Percentiles rank a stretch among this genome's conserved stretches.
phyloP scores from a whole-genome alignment of 2,329 filamentous ascomycete genomes.

The Talaromyces albobiverticillius region DNA sequence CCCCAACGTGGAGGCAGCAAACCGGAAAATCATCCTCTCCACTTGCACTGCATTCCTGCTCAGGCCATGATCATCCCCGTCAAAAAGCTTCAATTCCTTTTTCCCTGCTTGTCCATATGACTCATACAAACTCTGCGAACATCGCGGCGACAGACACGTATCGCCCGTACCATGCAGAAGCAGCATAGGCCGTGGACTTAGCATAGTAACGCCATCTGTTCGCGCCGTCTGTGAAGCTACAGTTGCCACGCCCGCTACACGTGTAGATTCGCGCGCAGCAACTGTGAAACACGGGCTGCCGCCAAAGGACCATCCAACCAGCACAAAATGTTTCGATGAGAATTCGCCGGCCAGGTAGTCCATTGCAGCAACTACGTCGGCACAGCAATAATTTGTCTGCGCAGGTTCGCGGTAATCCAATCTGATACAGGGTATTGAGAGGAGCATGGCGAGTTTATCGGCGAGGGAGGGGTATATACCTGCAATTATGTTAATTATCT shows the following conservation, averaged over 20 bases:
- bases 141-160: constrained; percentile 30
- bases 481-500: not conserved
- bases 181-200: constrained; percentile 35
- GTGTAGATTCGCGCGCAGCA: constrained; percentile 27
- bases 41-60: constrained; percentile 34
- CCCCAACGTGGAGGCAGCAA: constrained; percentile 35
- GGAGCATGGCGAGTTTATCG: constrained; percentile 39
- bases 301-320: constrained; percentile 45
- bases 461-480: constrained; percentile 39
- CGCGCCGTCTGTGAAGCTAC: constrained; percentile 40
- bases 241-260: constrained; percentile 38
- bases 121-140: constrained; percentile 35
- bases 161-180: constrained; percentile 41
- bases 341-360: constrained; percentile 31
- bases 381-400: constrained; percentile 31
- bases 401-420: constrained; percentile 42
- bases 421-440: constrained; percentile 38
- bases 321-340: constrained; percentile 33
- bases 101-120: constrained; percentile 34
- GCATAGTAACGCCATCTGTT: constrained; percentile 29
- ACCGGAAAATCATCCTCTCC: constrained; percentile 40
- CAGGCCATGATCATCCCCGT: constrained; percentile 43
- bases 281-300: constrained; percentile 41
- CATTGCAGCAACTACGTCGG: constrained; percentile 38
- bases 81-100: constrained; percentile 37